Evolutionary conservation across 2,329 filamentous ascomycete genomes (phyloP), one percentile per base, ranked within the genome.

Genomic region (Immersiporthe knoxdaviesiana): DNA sequence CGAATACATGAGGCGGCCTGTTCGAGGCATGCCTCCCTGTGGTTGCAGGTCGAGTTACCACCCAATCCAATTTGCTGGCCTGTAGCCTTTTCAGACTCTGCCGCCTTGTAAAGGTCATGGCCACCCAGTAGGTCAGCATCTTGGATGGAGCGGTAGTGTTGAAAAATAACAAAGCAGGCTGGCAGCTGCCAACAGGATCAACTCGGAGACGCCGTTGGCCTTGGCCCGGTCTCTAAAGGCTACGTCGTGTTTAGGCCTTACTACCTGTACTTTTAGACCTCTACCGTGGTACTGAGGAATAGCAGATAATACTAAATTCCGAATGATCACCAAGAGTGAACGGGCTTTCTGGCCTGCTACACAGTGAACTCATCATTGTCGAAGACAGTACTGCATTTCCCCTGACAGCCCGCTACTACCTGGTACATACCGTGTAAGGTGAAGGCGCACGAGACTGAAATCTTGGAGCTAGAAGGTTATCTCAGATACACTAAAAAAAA

Each of bases 141-240:
- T 37, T 59, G 56, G 18, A 35, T 3, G 30, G 14, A 30, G 21
- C 16, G 27, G 39, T 44, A 44, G 6, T 12, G 14, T 30, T 8
- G 2, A n/a, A 2, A 3, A 24, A 12, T 18, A 14, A 32, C 27
- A 16, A 56, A 27, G 52, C 52, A 18, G 52, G 52, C 52, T n/a
- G 56, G 7, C 56, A 24, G 52, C 52, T n/a, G 56, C 5, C 56
- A 24, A 21, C 56, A 59, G 56, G 32, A 37, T 30, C 8, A 32
- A 37, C 32, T 59, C 56, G 56, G 56, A n/a, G 32, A 59, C 18
- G 56, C 56, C 56, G 56, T 35, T n/a, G 32, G 32, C 56, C 56
- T 59, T 24, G 18, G 21, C 16, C 32, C 18, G 56, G 18, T 30
- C 18, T 30, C 12, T n/a, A 0, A 27, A 54, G 50, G 24, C 50